These are phyloP conservation scores for Sclerotinia minor DNA, from an alignment of 2,329 filamentous ascomycete species.

Conservation along the genomic window DNA sequence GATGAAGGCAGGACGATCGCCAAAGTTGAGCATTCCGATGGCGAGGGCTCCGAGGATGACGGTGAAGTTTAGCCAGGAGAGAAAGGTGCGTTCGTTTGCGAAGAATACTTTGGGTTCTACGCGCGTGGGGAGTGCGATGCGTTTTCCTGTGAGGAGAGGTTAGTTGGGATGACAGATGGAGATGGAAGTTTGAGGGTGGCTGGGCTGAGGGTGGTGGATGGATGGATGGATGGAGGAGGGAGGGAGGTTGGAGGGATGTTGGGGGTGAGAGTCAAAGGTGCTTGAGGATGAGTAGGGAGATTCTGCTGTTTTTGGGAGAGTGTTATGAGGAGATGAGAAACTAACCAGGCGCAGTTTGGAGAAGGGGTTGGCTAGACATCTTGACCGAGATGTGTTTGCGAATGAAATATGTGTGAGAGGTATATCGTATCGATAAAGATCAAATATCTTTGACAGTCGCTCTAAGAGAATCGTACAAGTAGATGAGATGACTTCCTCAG, in stretches of 20 bases:
- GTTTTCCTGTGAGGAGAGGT: conserved; percentile 68
- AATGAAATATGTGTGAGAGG: background rate
- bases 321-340: background rate
- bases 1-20: conserved; percentile 90
- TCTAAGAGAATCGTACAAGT: background rate
- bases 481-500: too few species aligned
- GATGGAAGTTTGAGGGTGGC: background rate
- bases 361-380: conserved; percentile 96
- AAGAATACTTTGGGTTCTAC: conserved; percentile 99
- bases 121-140: conserved; percentile 94
- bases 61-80: conserved; percentile 99
- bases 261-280: background rate
- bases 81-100: conserved; percentile 98
- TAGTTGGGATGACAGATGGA: conserved; percentile 18
- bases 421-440: conserved; percentile 18
- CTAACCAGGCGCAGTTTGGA: conserved; percentile 88
- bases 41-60: conserved; percentile 96
- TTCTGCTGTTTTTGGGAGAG: background rate
- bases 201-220: background rate
- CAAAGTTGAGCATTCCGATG: conserved; percentile 97
- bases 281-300: background rate
- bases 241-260: background rate
- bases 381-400: background rate
- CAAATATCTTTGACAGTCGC: conserved; percentile 3
- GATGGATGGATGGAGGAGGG: too few species aligned